These are phyloP conservation scores for Psilocybe subaeruginosa DNA, from an alignment of 768 basidiomycete genomes.

Conservation along the genomic window DNA sequence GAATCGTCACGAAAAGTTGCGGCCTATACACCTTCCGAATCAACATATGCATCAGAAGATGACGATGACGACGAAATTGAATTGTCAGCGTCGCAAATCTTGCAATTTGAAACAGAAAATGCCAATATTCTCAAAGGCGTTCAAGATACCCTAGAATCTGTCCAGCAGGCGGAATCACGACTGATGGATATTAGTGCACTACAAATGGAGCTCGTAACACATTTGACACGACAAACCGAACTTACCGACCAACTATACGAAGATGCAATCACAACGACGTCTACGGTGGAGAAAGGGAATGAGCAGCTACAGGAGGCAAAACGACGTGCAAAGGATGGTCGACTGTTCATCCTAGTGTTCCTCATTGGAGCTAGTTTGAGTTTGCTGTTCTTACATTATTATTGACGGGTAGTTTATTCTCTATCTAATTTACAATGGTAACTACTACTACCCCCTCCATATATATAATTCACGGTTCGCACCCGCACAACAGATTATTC, in stretches of 20 bases:
- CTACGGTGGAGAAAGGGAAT: constrained; percentile 88
- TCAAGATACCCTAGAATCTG: constrained; percentile 84
- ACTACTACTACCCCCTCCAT: background rate
- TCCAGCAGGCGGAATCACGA: constrained; percentile 90
- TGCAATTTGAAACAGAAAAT: constrained; percentile 94
- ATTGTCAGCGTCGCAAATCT: constrained; percentile 84
- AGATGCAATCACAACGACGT: constrained; percentile 88
- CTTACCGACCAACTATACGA: constrained; percentile 93
- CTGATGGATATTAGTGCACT: constrained; percentile 91
- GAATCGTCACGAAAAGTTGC: constrained; percentile 28
- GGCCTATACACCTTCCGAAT: constrained; percentile 29
- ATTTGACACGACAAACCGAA: constrained; percentile 89
- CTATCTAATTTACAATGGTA: constrained; percentile 17
- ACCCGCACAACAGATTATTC: constrained; percentile 6
- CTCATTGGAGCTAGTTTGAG: constrained; percentile 91
- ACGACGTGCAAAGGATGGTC: constrained; percentile 81
- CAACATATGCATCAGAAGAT: constrained; percentile 43
- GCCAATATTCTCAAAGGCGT: constrained; percentile 82
- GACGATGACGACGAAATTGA: constrained; percentile 83
- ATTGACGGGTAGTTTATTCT: constrained; percentile 43
- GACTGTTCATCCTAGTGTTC: constrained; percentile 90
- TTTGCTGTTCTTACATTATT: constrained; percentile 91
- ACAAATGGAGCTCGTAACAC: constrained; percentile 89
- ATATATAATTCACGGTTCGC: background rate
- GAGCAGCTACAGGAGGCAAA: constrained; percentile 88